Evolutionary conservation across 257 asterid species (phyloP), one percentile per base, ranked within the genome.

Genomic region (Apocynum venetum): DNA sequence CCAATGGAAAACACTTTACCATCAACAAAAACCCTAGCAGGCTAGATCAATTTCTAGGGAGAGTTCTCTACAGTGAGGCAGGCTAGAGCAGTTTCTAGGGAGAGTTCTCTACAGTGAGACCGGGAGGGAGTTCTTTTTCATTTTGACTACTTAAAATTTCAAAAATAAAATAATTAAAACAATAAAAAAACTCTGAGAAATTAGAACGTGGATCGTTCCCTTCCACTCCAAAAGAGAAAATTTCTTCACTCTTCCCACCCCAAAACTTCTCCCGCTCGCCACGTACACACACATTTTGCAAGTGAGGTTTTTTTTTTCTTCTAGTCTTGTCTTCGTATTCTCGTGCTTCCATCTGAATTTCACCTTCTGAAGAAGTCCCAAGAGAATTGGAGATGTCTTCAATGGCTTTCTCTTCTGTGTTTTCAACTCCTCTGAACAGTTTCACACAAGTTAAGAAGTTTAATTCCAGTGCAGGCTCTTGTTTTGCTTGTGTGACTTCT

Each of bases 321-420:
- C 35, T 17, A 19, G 63, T 19, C 1, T 57, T 20, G 35, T 57
- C 19, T 6, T 20, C 6, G 63, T 8, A 59, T 8, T 6, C 25
- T 1, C 8, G 38, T n/a, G 1, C 7, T 7, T 59, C 7, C 25
- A 6, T 61, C 41, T 20, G 17, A 8, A 25, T 59, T 19, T 59
- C 38, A 25, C 25, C 38, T 31, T 25, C 67, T 25, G 41, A 36
- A 20, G 60, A 7, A 64, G 69, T 35, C 4, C 69, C 69, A 12
- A 15, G 14, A 49, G 6, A 1, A 6, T 61, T 19, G 43, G 59
- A 57, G 56, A 83, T 86, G 81, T 79, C 80, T 40, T 82, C 91
- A 76, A 86, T 87, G 88, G 85, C 95, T 10, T 89, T 85, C 86
- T 88, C 96, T 60, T 84, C 94, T 9, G 78, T 88, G 77, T 80